Evolutionary conservation across 2,329 filamentous ascomycete species (phyloP).

Genomic region (Esteya vermicola): DNA sequence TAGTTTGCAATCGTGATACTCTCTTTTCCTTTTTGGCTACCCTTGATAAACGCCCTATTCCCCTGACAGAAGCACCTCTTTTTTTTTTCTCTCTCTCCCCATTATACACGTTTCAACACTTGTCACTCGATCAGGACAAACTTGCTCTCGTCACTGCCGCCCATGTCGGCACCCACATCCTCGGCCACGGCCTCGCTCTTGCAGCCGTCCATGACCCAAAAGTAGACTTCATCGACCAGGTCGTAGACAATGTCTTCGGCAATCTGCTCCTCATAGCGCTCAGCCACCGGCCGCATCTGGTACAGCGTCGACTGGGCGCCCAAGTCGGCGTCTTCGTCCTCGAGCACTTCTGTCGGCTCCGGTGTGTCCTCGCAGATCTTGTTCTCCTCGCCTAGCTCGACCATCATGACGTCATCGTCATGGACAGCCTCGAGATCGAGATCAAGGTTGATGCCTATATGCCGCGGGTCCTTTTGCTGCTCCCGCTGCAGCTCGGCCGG

Average conservation of each 20-base stretch:
- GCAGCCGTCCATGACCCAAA: conserved; percentile 59
- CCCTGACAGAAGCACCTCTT: too few relatives aligned
- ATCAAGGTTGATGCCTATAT: too few relatives aligned
- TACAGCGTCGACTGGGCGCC: conserved; percentile 3
- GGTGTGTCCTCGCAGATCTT: neutral
- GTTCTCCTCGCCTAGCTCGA: conserved; percentile 19
- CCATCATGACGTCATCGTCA: conserved; percentile 30
- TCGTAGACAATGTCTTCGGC: conserved; percentile 90
- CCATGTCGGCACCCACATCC: neutral
- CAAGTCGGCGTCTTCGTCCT: too few relatives aligned
- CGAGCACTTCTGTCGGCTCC: neutral
- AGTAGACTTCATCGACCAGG: conserved; percentile 87
- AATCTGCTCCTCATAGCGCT: conserved; percentile 84
- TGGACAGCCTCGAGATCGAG: conserved; percentile 16
- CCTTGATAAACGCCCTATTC: neutral
- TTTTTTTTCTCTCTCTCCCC: neutral
- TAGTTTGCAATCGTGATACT: too few relatives aligned
- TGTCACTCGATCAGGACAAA: neutral
- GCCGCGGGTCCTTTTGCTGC: too few relatives aligned
- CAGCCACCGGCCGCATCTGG: conserved; percentile 48
- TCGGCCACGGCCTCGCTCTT: conserved; percentile 21
- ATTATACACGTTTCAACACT: neutral
- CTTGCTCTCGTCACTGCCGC: neutral
- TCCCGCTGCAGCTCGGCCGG: conserved; percentile 46
- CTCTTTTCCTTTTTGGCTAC: neutral